Evolutionary conservation across 2,329 filamentous ascomycete species (phyloP).

Genomic region (Sarocladium brachiariae): DNA sequence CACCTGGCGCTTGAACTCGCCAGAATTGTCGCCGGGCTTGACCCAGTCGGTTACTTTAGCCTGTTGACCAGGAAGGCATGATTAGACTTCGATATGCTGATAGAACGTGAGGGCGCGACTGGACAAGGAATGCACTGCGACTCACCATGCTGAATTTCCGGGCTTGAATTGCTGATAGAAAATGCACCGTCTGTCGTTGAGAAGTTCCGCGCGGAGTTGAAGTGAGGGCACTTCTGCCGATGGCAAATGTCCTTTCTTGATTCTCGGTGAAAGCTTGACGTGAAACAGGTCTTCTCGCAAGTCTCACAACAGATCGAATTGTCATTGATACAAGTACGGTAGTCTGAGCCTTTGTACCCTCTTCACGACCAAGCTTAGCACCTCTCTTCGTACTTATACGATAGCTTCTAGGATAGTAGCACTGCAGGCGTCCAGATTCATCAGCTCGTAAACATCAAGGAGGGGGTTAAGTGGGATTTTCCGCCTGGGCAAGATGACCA

Average conservation of each 20-base stretch:
- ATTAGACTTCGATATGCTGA: too few relatives aligned
- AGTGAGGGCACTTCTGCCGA: neutral
- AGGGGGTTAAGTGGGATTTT: neutral
- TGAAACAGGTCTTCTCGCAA: neutral
- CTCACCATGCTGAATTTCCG: constrained; percentile 6
- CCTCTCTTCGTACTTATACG: constrained; percentile 2
- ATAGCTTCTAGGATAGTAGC: neutral
- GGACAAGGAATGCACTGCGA: too few relatives aligned
- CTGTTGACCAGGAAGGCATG: constrained; percentile 12
- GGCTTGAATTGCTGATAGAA: neutral
- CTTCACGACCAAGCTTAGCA: too few relatives aligned
- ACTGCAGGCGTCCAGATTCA: constrained; percentile 5
- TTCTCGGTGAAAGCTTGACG: neutral
- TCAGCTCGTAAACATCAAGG: constrained; percentile 2
- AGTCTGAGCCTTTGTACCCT: neutral
- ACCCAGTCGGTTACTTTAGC: constrained; percentile 78
- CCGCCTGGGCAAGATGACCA: too few relatives aligned
- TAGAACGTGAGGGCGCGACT: too few relatives aligned
- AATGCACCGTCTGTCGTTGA: neutral
- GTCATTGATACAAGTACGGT: neutral
- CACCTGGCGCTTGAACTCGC: constrained; percentile 86
- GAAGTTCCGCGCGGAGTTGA: neutral
- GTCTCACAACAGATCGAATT: neutral
- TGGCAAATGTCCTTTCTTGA: neutral
- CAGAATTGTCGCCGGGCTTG: constrained; percentile 64